Percentiles rank a stretch among this genome's conserved stretches.
Evolutionary conservation across 2,329 filamentous ascomycete genomes (phyloP).

Genomic region (Apiospora kogelbergensis): DNA sequence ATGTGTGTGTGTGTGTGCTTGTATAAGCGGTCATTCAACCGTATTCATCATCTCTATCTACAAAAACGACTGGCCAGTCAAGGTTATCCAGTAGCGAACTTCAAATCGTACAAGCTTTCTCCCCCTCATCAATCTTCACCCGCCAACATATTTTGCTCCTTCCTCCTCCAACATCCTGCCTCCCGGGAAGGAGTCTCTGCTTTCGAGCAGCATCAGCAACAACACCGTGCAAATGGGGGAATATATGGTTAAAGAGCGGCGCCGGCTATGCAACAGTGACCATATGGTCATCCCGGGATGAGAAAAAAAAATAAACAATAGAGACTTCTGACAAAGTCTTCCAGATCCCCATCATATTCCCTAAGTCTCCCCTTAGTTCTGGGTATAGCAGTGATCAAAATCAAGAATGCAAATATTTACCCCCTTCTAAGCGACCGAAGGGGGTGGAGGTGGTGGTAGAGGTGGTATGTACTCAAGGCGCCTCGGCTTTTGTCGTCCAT

Average conservation of each 20-base stretch:
- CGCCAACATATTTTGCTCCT: not conserved
- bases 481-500: not conserved
- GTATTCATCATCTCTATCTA: slow-evolving; percentile 5
- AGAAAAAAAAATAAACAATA: slow-evolving; percentile 6
- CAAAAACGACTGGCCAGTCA: slow-evolving; percentile 1
- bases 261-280: slow-evolving; percentile 1
- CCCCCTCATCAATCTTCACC: not conserved
- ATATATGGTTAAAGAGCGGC: slow-evolving; percentile 7
- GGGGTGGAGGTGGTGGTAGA: not conserved
- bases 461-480: not conserved
- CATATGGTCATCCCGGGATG: not conserved
- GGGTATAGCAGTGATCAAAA: slow-evolving; percentile 4
- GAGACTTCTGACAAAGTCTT: not conserved
- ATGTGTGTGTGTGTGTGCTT: not conserved
- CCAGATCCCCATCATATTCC: not conserved
- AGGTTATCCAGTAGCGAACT: slow-evolving; percentile 2
- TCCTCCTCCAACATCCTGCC: not conserved
- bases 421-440: not conserved
- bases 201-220: not conserved
- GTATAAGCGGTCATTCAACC: slow-evolving; percentile 7
- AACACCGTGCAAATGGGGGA: not conserved
- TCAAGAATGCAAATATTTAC: not conserved
- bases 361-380: not conserved
- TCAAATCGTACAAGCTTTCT: not conserved
- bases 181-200: not conserved